Conservation (phyloP, 306 rosid genomes). For the Rubus idaeus region DNA sequence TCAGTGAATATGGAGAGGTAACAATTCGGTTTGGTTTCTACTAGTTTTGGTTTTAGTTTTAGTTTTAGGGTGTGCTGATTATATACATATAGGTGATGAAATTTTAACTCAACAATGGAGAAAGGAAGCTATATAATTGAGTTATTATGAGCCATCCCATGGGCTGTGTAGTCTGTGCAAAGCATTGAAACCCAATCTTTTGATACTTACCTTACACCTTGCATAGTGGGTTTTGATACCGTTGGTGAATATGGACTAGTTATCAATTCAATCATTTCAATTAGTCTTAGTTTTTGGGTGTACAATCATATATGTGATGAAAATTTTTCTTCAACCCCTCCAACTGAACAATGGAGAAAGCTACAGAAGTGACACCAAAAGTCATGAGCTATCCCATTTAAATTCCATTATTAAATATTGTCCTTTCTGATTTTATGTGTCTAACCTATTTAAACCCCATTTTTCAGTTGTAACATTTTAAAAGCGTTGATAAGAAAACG, state of each 20-base stretch:
- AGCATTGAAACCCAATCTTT: not conserved
- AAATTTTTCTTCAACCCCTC: not conserved
- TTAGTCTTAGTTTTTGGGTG: too few species aligned
- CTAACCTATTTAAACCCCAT: too few species aligned
- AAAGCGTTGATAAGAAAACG: too few species aligned
- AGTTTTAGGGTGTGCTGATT: not conserved
- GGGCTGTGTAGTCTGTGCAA: not conserved
- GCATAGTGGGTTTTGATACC: too few species aligned
- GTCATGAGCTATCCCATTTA: too few species aligned
- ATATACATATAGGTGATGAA: not conserved
- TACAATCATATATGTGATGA: too few species aligned
- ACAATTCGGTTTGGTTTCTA: too few species aligned
- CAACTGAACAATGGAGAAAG: not conserved
- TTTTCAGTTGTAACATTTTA: not conserved
- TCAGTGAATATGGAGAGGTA: conserved; percentile 76
- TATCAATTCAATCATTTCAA: too few species aligned
- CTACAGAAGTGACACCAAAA: not conserved
- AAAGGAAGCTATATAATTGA: too few species aligned
- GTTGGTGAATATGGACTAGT: not conserved
- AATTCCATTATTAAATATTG: not conserved
- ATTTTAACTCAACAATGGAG: too few species aligned
- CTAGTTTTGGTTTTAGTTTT: not conserved
- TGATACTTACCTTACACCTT: too few species aligned
- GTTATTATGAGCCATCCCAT: not conserved
- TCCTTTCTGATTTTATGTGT: not conserved